Evolutionary conservation across 768 basidiomycete genomes (phyloP), one percentile per base, ranked within the genome.

Genomic region (Boletus rubescentipes): DNA sequence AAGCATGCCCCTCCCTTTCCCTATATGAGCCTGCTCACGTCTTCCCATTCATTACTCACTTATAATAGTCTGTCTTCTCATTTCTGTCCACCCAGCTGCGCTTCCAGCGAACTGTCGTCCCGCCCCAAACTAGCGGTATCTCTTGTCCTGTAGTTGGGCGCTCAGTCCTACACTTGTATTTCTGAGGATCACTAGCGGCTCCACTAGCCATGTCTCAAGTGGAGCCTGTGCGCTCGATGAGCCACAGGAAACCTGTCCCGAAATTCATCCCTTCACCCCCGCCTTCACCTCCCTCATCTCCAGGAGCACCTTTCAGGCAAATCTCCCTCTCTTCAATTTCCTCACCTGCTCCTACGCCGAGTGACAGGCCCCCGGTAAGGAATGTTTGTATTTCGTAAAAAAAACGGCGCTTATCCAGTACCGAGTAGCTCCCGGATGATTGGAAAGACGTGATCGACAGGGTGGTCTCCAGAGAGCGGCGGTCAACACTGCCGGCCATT

Each of bases 231-330:
- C 65, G 69, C 55, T 69, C 67, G 42, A 81, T 81, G 79, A 85
- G 82, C 67, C 84, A 86, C 67, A 77, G 87, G 49, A 89, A 89
- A 66, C 87, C 87, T 31, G 86, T 81, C 37, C 87, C 87, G 4
- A 70, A 71, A 48, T 87, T 82, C 69, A 75, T 86, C 40, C 86
- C 86, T 32, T 85, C 86, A 12, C 82, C 86, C 6, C 80, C 83
- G 44, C 70, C 78, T 34, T 68, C 67, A 9, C 65, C 68, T 18
- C 72, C 67, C 4, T 69, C 72, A 35, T 73, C 70, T 15, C 70
- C 70, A 41, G 67, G 67, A 6, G 64, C 67, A 26, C 69, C 71
- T 20, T 67, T 72, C 26, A 67, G 65, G 50, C 69, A 67, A 46
- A 65, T 71, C 10, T 71, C 69, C 5, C 60, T 69, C 32, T 60